Base-by-base conservation (phyloP, 139 green algal genomes). In the Chlamydomonas asymmetrica region DNA sequence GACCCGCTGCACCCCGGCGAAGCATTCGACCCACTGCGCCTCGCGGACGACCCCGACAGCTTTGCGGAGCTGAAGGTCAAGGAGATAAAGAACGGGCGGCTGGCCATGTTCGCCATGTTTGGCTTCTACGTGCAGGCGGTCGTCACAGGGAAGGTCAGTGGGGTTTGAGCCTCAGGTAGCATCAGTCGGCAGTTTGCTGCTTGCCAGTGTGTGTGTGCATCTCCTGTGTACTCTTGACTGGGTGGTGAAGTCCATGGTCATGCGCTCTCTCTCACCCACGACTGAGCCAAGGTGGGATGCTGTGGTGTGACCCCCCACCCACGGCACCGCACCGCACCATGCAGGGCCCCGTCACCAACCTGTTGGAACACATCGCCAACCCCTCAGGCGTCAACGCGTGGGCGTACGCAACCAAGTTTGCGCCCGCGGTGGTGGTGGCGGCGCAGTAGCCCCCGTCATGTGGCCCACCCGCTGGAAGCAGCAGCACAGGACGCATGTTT, bases 21-120 rank as follows among this genome's bases (percentile, higher is more conserved):
- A 89, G 20, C 87, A 50, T 97, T 97, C 74, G 92, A 97, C 88
- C 92, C 92, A 73, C 81, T 97, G 77, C 91, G 92, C 61, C 88
- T 97, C 67, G 92, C 92, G 83, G 92, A 97, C 83, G 92, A 97
- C 91, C 92, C 92, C 74, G 90, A 93, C 80, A 88, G 87, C 72
- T 85, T 94, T 41, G 85, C 90, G 57, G 88, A 93, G 86, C 88
- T 93, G 39, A 87, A 84, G 70, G 80, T 87, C 22, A 79, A 79
- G 72, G 72, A 79, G 72, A 66, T 93, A 72, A 94, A 94, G 89
- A 91, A 93, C 76, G 87, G 88, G 38, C 79, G 87, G 23, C 78
- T 92, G 20, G 87, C 87, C 5, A 90, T 90, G 87, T 80, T 92
- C 67, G 83, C 87, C 59, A 86, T 88, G 81, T 78, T 89, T 25